Evolutionary conservation across 345 rosid species (phyloP), one percentile per base, ranked within the genome.

Genomic region (Boechera retrofracta): DNA sequence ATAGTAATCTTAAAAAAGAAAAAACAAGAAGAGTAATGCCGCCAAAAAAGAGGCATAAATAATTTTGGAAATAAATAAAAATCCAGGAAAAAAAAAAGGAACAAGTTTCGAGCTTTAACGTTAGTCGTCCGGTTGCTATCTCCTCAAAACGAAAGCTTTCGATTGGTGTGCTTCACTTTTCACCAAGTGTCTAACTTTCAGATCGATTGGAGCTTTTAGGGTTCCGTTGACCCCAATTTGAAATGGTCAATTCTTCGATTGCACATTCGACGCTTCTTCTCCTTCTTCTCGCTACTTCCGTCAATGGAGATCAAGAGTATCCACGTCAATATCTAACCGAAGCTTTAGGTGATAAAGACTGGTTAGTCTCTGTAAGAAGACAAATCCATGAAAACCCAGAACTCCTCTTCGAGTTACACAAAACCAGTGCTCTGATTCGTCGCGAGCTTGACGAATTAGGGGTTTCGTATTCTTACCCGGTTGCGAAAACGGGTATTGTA

Each of bases 311-410:
- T 28, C 72, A 76, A 60, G 67, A 26, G 29, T 82, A 82, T 66
- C 54, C 70, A 7, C 57, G 74, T 26, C 73, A 85, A 10, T 21
- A 87, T 33, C 72, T 90, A 35, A 69, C 55, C 44, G 83, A 84
- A 58, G 90, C 97, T 16, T 39, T 64, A 45, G 57, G 60, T 44
- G 85, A 89, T 67, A 82, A 75, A 64, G 85, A 84, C 11, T 94
- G 97, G 97, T 78, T 92, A 35, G 79, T 83, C 32, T 83, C 86
- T 3, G 67, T 87, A 6, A 80, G 97, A 76, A 84, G 98, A 79
- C 87, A 78, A 72, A 85, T 94, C 88, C 98, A 91, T 57, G 89
- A 89, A 77, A 83, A 87, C 74, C 97, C 98, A 45, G 97, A 94
- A 81, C 92, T 90, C 68, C 67, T 78, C 47, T 92, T 87, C 77